A percentile compares a stretch with the other conserved stretches of the same genome.
Conservation (phyloP, 371 early-diverging fungal genomes). For the Apophysomyces elegans region DNA sequence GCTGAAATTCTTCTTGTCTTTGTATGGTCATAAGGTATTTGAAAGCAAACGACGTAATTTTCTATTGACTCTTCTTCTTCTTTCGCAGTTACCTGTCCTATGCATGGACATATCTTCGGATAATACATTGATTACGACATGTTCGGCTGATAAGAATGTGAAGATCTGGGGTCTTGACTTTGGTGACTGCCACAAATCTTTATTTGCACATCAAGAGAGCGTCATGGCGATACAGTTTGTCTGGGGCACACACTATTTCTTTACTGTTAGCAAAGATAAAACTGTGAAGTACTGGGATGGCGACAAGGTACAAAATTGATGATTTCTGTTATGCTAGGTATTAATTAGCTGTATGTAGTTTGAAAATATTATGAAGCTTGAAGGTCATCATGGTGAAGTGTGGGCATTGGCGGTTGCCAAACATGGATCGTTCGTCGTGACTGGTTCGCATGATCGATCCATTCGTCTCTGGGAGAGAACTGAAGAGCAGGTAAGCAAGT, state of each 20-base stretch:
- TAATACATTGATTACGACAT: conserved; percentile 85
- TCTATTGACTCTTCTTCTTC: neutral
- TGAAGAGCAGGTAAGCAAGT: conserved; percentile 77
- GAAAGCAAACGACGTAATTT: neutral
- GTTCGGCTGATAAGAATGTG: conserved; percentile 94
- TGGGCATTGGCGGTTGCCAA: conserved; percentile 91
- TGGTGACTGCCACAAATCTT: conserved; percentile 96
- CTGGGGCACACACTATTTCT: conserved; percentile 93
- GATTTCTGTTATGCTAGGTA: neutral
- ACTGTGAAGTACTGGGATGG: conserved; percentile 96
- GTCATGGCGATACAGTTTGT: conserved; percentile 89
- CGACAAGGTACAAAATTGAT: conserved; percentile 72
- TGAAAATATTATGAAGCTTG: conserved; percentile 91
- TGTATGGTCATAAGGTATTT: conserved; percentile 91
- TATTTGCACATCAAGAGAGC: conserved; percentile 93
- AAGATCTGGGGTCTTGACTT: conserved; percentile 99
- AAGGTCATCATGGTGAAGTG: conserved; percentile 91
- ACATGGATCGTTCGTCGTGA: conserved; percentile 84
- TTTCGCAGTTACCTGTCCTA: conserved; percentile 77
- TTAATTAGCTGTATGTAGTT: conserved; percentile 50
- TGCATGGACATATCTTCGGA: conserved; percentile 97
- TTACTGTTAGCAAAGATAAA: conserved; percentile 88
- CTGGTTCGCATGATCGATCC: conserved; percentile 91
- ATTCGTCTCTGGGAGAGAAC: conserved; percentile 94
- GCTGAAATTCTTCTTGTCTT: conserved; percentile 92